Evolutionary conservation across 2,329 filamentous ascomycete species (phyloP).

Genomic region (Thermothelomyces thermophilus): DNA sequence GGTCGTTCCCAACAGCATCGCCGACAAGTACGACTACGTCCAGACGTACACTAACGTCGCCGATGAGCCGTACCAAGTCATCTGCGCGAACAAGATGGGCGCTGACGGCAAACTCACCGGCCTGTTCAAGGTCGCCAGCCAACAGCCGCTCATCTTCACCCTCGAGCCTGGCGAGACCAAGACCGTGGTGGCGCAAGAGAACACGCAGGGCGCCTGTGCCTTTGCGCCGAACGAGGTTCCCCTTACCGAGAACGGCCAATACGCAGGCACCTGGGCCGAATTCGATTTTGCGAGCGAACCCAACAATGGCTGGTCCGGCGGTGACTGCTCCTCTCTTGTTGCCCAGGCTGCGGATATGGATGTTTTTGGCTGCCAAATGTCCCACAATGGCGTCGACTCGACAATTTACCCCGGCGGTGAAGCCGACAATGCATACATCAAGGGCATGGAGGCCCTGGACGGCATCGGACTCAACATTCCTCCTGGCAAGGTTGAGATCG

Average conservation of each 20-base stretch:
- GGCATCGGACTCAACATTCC: conserved; percentile 32
- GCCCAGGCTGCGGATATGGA: conserved; percentile 33
- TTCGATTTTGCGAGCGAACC: conserved; percentile 40
- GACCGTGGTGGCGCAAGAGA: conserved; percentile 38
- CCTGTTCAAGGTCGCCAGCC: conserved; percentile 34
- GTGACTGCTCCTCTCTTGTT: conserved; percentile 45
- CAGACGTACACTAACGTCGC: conserved; percentile 35
- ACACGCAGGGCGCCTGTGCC: conserved; percentile 44
- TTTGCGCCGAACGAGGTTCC: conserved; percentile 34
- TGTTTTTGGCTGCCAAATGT: conserved; percentile 33
- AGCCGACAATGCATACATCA: conserved; percentile 31
- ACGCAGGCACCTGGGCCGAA: conserved; percentile 43
- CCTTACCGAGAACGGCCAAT: conserved; percentile 35
- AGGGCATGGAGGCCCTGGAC: conserved; percentile 29
- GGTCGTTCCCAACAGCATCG: conserved; percentile 33
- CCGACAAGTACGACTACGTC: conserved; percentile 39
- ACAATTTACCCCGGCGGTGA: conserved; percentile 28
- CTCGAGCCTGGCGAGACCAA: conserved; percentile 34
- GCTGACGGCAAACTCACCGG: conserved; percentile 38
- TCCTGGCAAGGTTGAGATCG: conserved; percentile 23
- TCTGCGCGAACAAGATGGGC: conserved; percentile 49
- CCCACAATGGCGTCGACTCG: conserved; percentile 33
- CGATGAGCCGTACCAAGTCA: conserved; percentile 31
- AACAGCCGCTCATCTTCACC: conserved; percentile 36
- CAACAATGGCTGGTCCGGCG: conserved; percentile 46